Evolutionary conservation across 805 yeast genomes (phyloP), one percentile per base, ranked within the genome.

Genomic region (Maudiozyma barnettii): DNA sequence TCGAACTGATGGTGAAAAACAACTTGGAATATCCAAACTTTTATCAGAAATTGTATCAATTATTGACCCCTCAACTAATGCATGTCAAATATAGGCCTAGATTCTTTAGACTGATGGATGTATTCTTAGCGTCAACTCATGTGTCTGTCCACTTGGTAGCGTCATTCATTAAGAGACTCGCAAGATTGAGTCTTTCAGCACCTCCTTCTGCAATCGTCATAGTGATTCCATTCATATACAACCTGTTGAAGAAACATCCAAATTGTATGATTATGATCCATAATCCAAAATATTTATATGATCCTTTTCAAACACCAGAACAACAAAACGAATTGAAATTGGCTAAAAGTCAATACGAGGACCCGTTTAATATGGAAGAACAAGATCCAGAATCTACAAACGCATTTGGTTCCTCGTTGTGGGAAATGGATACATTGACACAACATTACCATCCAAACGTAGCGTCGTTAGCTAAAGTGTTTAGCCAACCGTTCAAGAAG

Each of bases 401-500:
- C 31, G 97, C 98, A 4, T 69, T 90, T 33, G 81, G 76, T 7
- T 85, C 95, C 0, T 90, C 97, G 0, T 66, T 90, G 43, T 93
- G 99, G 99, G 99, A 93, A 65, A 62, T 91, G 48, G 86, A 84
- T 49, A 74, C 95, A 0, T 67, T 85, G 48, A 78, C 82, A 70
- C 66, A 77, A 12, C 99, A 93, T 63, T 91, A 89, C 61, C 98
- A 93, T 67, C 97, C 98, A 14, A 93, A 93, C 58, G 88, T 93
- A 12, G 91, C 96, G 1, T 84, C 96, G 0, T 71, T 93, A 56
- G 96, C 96, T 16, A 82, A 80, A 61, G 85, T 93, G 29, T 84
- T 86, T 60, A 75, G 81, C 18, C 96, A 93, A 66, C 96, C 96
- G 3, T 91, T 89, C 69, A 78, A 82, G 60, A 93, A 93, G 63